Percentiles rank a stretch among this genome's conserved stretches.
These are phyloP conservation scores for Noccaea bulbosa DNA, from an alignment of 345 rosid genomes.

Conservation along the genomic window DNA sequence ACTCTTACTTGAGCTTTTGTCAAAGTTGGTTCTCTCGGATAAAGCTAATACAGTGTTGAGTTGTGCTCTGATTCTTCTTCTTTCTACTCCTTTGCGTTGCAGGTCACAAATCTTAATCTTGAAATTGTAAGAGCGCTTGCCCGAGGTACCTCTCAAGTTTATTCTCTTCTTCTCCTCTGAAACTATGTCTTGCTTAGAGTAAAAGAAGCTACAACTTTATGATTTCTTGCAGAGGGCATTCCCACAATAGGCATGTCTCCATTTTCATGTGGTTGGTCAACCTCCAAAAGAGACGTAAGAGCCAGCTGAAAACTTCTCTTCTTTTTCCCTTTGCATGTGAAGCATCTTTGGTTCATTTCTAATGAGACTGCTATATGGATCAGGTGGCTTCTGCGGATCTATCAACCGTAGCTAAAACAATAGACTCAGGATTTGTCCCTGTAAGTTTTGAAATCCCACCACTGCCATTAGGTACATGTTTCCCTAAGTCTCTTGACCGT, in stretches of 20 bases:
- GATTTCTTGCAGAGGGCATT: slow-evolving; percentile 78
- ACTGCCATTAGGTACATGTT: background rate
- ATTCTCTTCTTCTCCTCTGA: background rate
- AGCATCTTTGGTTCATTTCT: slow-evolving; percentile 10
- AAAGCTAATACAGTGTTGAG: background rate
- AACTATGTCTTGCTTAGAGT: slow-evolving; percentile 15
- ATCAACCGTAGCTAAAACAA: slow-evolving; percentile 61
- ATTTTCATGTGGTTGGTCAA: slow-evolving; percentile 79
- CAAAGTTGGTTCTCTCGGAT: no score
- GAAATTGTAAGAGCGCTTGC: slow-evolving; percentile 93
- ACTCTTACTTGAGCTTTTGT: slow-evolving; percentile 12
- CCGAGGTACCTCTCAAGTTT: slow-evolving; percentile 56
- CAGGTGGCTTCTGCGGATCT: slow-evolving; percentile 76
- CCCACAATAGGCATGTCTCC: slow-evolving; percentile 91
- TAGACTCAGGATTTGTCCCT: slow-evolving; percentile 84
- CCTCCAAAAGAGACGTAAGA: slow-evolving; percentile 70
- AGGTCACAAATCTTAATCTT: slow-evolving; percentile 89
- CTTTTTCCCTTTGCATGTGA: slow-evolving; percentile 3
- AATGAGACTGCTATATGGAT: slow-evolving; percentile 23
- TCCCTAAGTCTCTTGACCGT: background rate
- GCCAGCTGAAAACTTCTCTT: slow-evolving; percentile 24
- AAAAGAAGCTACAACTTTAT: slow-evolving; percentile 21
- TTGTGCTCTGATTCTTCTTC: slow-evolving; percentile 17
- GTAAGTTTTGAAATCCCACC: slow-evolving; percentile 50
- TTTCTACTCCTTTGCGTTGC: slow-evolving; percentile 30